A percentile compares a stretch with the other conserved stretches of the same genome.
These are phyloP conservation scores for Sclerotiophoma versabilis DNA, from an alignment of 2,329 filamentous ascomycete species.

Conservation along the genomic window DNA sequence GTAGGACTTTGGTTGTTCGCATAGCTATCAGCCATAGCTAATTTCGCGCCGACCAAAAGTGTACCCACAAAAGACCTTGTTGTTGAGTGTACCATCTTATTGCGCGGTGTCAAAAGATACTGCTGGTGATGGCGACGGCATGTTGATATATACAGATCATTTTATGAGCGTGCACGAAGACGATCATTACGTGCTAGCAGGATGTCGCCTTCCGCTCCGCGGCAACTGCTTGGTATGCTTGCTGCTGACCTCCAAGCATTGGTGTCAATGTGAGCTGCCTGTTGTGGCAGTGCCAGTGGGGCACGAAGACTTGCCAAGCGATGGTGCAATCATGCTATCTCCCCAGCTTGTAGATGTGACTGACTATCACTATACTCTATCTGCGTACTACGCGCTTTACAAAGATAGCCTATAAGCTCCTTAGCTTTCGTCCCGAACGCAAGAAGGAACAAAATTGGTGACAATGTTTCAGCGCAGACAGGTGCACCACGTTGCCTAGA, in stretches of 20 bases:
- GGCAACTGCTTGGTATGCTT: not conserved
- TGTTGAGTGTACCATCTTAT: not conserved
- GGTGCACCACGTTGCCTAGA: no score
- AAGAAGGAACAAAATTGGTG: no score
- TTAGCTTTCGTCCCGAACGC: no score
- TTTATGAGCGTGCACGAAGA: not conserved
- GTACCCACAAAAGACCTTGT: not conserved
- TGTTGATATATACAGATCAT: not conserved
- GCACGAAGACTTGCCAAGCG: conserved; percentile 2
- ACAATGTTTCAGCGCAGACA: no score
- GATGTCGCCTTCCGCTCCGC: not conserved
- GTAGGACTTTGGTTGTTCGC: not conserved
- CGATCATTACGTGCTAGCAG: not conserved
- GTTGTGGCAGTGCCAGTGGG: not conserved
- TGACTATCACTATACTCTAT: no score
- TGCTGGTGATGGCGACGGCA: not conserved
- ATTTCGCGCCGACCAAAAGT: not conserved
- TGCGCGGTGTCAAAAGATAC: not conserved
- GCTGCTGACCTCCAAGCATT: not conserved
- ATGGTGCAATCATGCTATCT: not conserved
- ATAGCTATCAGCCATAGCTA: not conserved
- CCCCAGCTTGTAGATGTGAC: no score
- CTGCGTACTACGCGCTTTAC: no score
- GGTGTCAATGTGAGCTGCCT: not conserved
- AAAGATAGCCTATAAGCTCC: no score